Percentiles rank a stretch among this genome's conserved stretches.
Evolutionary conservation across 2,329 filamentous ascomycete species (phyloP).

Genomic region (Mycocentrospora acerina): DNA sequence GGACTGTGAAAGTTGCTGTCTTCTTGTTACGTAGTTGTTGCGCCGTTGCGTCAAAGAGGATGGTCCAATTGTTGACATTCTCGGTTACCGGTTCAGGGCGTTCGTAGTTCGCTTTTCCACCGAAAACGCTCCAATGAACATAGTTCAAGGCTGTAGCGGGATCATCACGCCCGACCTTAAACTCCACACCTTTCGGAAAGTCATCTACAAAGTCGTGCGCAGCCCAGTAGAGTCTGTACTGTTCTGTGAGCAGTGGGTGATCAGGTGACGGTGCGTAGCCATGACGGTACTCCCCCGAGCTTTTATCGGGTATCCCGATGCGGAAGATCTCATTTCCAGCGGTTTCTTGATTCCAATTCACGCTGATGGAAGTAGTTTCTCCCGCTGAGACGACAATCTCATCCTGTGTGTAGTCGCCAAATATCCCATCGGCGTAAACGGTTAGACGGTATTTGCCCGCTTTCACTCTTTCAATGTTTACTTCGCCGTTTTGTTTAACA

Average conservation of each 20-base stretch:
- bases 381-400: conserved; percentile 49
- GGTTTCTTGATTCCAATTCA: conserved; percentile 56
- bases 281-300: conserved; percentile 60
- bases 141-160: conserved; percentile 59
- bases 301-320: conserved; percentile 63
- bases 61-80: conserved; percentile 31
- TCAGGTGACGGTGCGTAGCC: conserved; percentile 54
- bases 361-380: conserved; percentile 34
- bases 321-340: conserved; percentile 62
- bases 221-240: conserved; percentile 63
- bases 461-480: conserved; percentile 56
- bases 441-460: conserved; percentile 62
- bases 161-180: conserved; percentile 57
- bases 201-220: conserved; percentile 60
- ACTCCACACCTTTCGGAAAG: conserved; percentile 61
- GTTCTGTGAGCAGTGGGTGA: conserved; percentile 54
- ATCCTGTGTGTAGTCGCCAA: conserved; percentile 61
- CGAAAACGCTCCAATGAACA: conserved; percentile 65
- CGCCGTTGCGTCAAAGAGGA: conserved; percentile 12
- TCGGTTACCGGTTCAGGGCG: conserved; percentile 47
- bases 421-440: conserved; percentile 62
- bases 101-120: conserved; percentile 54
- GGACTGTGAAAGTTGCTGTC: conserved; percentile 61
- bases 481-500: conserved; percentile 49
- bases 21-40: conserved; percentile 42